Evolutionary conservation across 805 yeast genomes (phyloP).

Genomic region (Aciculoconidium aculeatum): DNA sequence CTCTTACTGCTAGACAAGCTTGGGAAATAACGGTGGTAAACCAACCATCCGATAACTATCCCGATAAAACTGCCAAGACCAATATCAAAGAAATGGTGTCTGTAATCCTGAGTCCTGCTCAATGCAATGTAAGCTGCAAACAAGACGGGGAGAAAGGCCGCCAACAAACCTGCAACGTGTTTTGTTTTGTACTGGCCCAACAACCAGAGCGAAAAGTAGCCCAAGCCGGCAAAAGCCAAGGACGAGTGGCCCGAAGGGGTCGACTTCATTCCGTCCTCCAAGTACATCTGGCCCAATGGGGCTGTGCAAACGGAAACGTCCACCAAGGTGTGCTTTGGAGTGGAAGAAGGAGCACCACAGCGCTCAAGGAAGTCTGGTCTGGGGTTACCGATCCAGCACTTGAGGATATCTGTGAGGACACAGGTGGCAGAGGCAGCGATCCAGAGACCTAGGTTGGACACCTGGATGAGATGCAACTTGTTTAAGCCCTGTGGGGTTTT

Average conservation of each 20-base stretch:
- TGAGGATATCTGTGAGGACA: conserved; percentile 32
- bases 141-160: conserved; percentile 13
- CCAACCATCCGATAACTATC: conserved; percentile 16
- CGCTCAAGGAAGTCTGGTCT: conserved; percentile 40
- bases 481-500: conserved; percentile 8
- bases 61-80: conserved; percentile 30
- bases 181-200: conserved; percentile 31
- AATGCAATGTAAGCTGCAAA: conserved; percentile 22
- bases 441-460: conserved; percentile 26
- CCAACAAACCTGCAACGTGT: conserved; percentile 7
- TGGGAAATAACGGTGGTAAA: conserved; percentile 26
- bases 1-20: conserved; percentile 5
- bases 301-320: conserved; percentile 19
- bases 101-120: conserved; percentile 22
- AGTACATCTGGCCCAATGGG: conserved; percentile 16
- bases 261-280: conserved; percentile 49
- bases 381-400: conserved; percentile 36
- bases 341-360: conserved; percentile 23
- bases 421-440: conserved; percentile 23
- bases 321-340: conserved; percentile 18
- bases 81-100: conserved; percentile 31
- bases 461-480: conserved; percentile 22
- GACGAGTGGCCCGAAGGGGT: conserved; percentile 58
- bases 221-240: conserved; percentile 45
- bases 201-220: conserved; percentile 43